Base-by-base conservation (phyloP, 805 yeast genomes). In the Teunomyces cretensis region DNA sequence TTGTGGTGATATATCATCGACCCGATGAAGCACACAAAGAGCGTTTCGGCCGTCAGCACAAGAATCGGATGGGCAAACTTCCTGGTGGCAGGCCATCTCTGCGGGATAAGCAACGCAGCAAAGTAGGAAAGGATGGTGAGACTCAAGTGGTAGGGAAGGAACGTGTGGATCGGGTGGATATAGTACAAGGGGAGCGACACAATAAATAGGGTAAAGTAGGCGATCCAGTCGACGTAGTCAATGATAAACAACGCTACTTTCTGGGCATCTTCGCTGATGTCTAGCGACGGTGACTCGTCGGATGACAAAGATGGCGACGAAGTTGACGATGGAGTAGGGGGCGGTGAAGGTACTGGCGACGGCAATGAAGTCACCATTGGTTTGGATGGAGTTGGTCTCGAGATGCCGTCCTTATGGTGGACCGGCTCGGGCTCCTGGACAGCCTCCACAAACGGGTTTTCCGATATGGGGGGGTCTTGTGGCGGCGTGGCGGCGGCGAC, bases 1-100 rank as follows among this genome's bases (percentile, higher is more conserved):
- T 62, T 69, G 7, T 42, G 44, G 42, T 69, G 72, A 47, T 61
- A 68, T 42, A 85, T 83, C 46, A 80, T 54, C 4, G 83, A 75
- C 12, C 84, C 76, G 8, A 87, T 74, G 58, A 78, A 84, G 53
- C 81, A 82, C 9, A 81, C 70, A 22, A 87, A 68, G 55, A 85
- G 70, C n/a, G 84, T 77, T n/a, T 76, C 54, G 1, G 78, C 81
- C 5, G 88, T 84, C 49, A 83, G 79, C 26, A 84, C 70, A 41
- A 87, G 65, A 28, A 87, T 85, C 0, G 96, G 95, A 57, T 87
- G 94, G 12, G 86, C 71, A 69, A 76, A 58, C 65, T 74, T 57
- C 72, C 75, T 65, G 55, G 76, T 47, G 55, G 70, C 17, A 67
- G 79, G 54, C 81, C 61, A 69, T 32, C 55, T 61, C 41, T 61